phyloP scores from a whole-genome alignment of 352 stramenopile species.

The Phytophthora megakarya region DNA sequence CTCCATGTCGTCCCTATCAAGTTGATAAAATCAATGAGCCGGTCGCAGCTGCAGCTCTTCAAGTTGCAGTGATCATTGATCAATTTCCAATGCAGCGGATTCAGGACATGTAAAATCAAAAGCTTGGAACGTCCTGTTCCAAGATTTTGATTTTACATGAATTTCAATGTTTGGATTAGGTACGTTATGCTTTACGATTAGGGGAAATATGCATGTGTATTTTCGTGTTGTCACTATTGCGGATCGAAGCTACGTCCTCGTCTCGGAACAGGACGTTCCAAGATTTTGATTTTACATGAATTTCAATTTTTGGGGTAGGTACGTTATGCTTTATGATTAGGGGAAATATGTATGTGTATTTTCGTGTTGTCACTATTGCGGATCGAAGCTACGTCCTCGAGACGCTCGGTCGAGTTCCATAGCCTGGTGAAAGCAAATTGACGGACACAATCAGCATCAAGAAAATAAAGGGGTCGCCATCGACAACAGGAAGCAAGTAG shows the following conservation, averaged over 20 bases:
- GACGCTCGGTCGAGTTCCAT: constrained; percentile 76
- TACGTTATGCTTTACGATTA: not conserved
- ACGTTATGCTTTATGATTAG: not conserved
- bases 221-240: constrained; percentile 19
- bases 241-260: constrained; percentile 42
- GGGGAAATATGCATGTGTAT: constrained; percentile 21
- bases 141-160: not conserved
- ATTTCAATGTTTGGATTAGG: not conserved
- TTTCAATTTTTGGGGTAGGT: not conserved
- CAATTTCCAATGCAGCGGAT: too few species aligned
- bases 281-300: not conserved
- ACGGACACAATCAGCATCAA: constrained; percentile 22
- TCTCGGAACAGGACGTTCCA: not conserved
- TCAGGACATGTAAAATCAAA: too few species aligned
- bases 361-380: constrained; percentile 21
- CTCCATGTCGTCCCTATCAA: constrained; percentile 16
- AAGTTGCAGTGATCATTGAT: constrained; percentile 1
- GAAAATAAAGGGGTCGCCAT: not conserved
- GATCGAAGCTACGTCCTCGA: constrained; percentile 40
- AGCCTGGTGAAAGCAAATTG: constrained; percentile 33
- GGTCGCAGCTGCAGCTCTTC: constrained; percentile 11
- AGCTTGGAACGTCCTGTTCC: not conserved
- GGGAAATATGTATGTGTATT: constrained; percentile 24
- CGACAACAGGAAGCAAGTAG: constrained; percentile 4
- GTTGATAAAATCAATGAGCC: too few species aligned